Conservation (phyloP, 495 filamentous ascomycete genomes). For the Podospora bellae-mahoneyi region DNA sequence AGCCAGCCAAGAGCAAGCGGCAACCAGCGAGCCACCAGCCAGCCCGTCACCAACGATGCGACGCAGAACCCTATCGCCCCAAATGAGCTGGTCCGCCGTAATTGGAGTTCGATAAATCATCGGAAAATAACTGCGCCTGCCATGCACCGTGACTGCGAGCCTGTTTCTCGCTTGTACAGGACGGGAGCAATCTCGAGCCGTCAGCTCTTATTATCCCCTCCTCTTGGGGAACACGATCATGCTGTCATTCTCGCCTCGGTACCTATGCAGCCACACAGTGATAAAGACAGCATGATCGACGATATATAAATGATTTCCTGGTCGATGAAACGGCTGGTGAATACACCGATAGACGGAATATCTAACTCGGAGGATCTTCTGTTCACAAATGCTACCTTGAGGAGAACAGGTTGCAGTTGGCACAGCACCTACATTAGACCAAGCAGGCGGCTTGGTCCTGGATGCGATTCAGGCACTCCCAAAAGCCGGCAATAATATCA, state of each 20-base stretch:
- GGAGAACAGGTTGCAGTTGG: neutral
- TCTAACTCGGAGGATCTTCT: neutral
- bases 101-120: slow-evolving; percentile 24
- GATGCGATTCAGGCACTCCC: neutral
- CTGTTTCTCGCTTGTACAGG: neutral
- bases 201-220: neutral
- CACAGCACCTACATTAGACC: neutral
- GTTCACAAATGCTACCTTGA: neutral
- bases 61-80: slow-evolving; percentile 27
- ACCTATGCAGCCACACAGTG: neutral
- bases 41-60: slow-evolving; percentile 27
- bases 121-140: slow-evolving; percentile 18
- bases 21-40: slow-evolving; percentile 1
- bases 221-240: neutral
- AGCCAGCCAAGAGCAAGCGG: neutral
- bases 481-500: neutral
- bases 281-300: neutral
- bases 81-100: slow-evolving; percentile 27
- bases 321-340: neutral
- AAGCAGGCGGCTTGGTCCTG: neutral
- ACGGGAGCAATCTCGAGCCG: neutral
- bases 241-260: neutral
- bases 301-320: neutral
- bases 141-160: neutral
- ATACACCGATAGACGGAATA: neutral